Base-by-base conservation (phyloP, 2,329 filamentous ascomycete genomes). In the Scedosporium minutisporum region DNA sequence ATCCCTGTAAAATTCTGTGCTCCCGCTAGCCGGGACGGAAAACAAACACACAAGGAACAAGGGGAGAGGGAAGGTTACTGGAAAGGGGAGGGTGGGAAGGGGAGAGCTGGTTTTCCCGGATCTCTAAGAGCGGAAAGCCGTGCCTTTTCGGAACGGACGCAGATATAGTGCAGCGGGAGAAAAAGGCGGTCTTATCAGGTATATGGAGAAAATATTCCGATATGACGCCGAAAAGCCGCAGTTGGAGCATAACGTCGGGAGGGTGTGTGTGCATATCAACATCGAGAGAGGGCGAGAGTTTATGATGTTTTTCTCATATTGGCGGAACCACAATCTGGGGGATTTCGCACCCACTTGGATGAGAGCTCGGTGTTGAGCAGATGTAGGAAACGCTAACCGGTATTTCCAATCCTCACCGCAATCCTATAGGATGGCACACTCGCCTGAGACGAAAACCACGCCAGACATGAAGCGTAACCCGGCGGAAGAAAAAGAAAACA, bases 71-170 rank as follows among this genome's bases (percentile, higher is more conserved):
- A 10, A 23, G 44, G 21, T 7, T n/a, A 7, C 44, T 18, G 21
- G 16, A 48, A 48, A 23, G 44, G 21, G n/a, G 44, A 48, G 44
- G 44, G 44, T 48, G 44, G 44, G 33, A 18, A 48, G 44, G 9
- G 16, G 44, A 9, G 21, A 29, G 51, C 10, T 23, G 51, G 51
- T 6, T 55, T 55, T 55, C 51, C 21, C 51, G 51, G 51, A 27
- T 55, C 51, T 55, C 51, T 23, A 55, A 55, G 18, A 55, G 51
- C 51, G 51, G 51, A 55, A 55, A 55, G 51, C 51, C 51, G 51
- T 55, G 51, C 51, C 51, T 55, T 14, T 18, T 27, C 51, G 51
- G 51, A 23, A 27, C 51, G 51, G 51, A 29, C 51, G 51, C 51
- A 55, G 51, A 55, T 55, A 55, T 18, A 55, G 23, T 55, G 9